A percentile compares a stretch with the other conserved stretches of the same genome.
Conservation (phyloP, 306 rosid species). For the Trifolium pratense region DNA sequence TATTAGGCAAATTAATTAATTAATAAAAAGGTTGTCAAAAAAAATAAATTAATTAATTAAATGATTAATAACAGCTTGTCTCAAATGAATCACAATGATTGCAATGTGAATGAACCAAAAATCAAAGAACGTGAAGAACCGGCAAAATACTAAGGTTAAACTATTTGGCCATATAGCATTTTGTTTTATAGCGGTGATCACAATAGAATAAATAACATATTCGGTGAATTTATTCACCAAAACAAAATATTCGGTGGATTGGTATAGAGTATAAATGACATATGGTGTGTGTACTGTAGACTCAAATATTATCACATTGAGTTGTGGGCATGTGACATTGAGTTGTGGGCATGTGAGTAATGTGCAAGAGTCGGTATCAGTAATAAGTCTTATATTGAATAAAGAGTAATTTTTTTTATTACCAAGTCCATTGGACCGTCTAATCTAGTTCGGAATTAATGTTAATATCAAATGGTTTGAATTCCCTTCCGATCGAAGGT, state of each 20-base stretch:
- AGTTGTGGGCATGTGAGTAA: neutral
- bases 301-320: neutral
- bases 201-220: neutral
- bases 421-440: too few relatives aligned
- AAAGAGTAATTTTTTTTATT: too few relatives aligned
- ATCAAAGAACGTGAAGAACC: neutral
- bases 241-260: too few relatives aligned
- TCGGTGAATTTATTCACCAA: too few relatives aligned
- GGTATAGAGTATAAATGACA: neutral
- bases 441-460: too few relatives aligned
- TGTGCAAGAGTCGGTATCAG: too few relatives aligned
- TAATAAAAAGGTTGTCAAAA: too few relatives aligned
- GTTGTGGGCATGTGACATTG: conserved; percentile 4
- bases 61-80: neutral
- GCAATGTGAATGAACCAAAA: neutral
- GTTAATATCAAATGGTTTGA: too few relatives aligned
- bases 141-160: neutral
- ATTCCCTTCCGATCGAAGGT: too few relatives aligned
- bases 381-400: too few relatives aligned
- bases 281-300: neutral
- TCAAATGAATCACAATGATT: neutral
- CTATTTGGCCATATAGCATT: neutral
- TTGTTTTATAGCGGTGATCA: neutral
- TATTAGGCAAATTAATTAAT: neutral
- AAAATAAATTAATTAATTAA: neutral